phyloP scores from a whole-genome alignment of 208 protist genomes.

The Leptomonas seymouri region DNA sequence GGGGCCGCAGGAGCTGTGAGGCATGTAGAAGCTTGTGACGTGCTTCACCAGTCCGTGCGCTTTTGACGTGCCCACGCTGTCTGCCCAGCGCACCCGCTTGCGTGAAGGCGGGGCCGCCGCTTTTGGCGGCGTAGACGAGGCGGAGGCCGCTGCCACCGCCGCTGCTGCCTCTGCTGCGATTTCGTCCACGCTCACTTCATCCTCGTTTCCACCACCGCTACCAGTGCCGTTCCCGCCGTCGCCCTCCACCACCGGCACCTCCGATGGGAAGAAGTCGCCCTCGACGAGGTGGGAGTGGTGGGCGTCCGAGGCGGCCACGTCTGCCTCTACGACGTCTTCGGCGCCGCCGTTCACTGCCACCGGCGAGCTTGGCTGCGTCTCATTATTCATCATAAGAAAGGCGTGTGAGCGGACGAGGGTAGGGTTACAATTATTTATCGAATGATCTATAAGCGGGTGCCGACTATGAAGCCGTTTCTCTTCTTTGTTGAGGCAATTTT shows the following conservation, averaged over 20 bases:
- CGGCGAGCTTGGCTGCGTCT: slow-evolving; percentile 16
- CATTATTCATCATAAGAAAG: slow-evolving; percentile 8
- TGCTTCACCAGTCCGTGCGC: slow-evolving; percentile 48
- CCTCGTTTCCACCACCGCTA: slow-evolving; percentile 10
- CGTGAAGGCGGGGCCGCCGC: slow-evolving; percentile 11
- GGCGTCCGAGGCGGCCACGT: slow-evolving; percentile 31
- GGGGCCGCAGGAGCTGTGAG: slow-evolving; percentile 28
- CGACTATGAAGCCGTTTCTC: no score
- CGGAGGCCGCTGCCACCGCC: slow-evolving; percentile 6
- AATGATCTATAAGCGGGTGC: no score
- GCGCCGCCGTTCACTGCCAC: slow-evolving; percentile 29
- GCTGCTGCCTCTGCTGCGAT: slow-evolving; percentile 19
- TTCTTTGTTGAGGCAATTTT: no score
- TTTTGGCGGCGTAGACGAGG: slow-evolving; percentile 4
- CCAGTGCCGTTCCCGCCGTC: slow-evolving; percentile 4
- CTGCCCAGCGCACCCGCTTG: slow-evolving; percentile 66
- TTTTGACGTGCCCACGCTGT: slow-evolving; percentile 26
- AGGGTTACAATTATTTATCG: no score
- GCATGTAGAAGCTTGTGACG: slow-evolving; percentile 67
- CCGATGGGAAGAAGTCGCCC: slow-evolving; percentile 69
- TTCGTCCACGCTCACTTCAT: slow-evolving; percentile 16
- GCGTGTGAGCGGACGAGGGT: background rate
- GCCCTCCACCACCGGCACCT: slow-evolving; percentile 24
- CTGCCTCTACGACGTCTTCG: slow-evolving; percentile 48
- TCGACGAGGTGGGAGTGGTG: slow-evolving; percentile 63